Evolutionary conservation across 306 rosid genomes (phyloP), one percentile per base, ranked within the genome.

Genomic region (Betula pendula): DNA sequence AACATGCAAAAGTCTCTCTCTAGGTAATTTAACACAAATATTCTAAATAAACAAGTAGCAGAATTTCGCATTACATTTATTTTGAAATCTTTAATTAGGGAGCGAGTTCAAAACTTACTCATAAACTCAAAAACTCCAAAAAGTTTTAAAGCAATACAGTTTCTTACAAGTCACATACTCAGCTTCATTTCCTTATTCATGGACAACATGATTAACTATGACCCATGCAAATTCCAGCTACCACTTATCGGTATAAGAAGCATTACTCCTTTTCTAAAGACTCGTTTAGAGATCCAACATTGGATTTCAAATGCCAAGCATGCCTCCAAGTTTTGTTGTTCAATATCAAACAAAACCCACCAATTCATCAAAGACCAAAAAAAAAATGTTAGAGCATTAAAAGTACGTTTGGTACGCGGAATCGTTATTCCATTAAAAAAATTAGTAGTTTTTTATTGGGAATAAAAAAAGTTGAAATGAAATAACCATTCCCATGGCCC

Each of bases 241-340:
- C 22, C 48, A 35, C 17, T 19, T 38, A 66, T 35, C 38, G 27
- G 7, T 35, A n/a, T 35, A 35, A 19, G 42, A 38, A 38, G 15
- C 70, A 66, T 38, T 38, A 66, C 25, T 19, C 70, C 48, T 66
- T 65, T 63, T 38, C 70, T 38, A 66, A 38, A 66, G 40, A 10
- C 45, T 66, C 24, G 8, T 66, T 66, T 3, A 66, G 48, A 66
- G 8, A 38, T 24, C 48, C 9, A 4, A n/a, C 40, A 38, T 4
- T 66, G 27, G 15, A 40, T 35, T 19, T n/a, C 24, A 63, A 24
- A 10, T 22, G 16, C 25, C 44, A 38, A 3, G 2, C 29, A 17
- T 19, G 24, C 31, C 35, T 56, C 63, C 33, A 56, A 22, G 11
- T 56, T 56, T 24, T 24, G 10, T 24, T 12, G 33, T 25, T n/a